Conservation (phyloP, 73 alveolate genomes). For the Effrenium voratum region DNA sequence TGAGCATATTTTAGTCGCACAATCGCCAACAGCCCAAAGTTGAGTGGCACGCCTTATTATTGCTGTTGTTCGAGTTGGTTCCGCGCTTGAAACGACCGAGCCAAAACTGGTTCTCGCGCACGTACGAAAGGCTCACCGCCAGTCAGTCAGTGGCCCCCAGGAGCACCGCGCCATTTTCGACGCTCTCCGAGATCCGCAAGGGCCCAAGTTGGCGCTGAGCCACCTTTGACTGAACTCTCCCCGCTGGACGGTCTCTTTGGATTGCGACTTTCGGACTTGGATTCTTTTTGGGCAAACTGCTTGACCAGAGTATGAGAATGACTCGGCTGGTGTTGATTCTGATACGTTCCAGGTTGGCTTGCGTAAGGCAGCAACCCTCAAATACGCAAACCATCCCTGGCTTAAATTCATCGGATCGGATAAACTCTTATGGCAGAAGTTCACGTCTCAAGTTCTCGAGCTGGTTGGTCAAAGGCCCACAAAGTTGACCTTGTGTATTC, state of each 20-base stretch:
- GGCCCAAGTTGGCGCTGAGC: neutral
- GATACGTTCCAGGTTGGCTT: too few relatives aligned
- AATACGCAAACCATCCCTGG: too few relatives aligned
- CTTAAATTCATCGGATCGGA: too few relatives aligned
- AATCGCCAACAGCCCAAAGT: neutral
- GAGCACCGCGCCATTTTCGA: conserved; percentile 47
- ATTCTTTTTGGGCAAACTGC: neutral
- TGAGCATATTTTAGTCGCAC: neutral
- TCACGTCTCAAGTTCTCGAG: too few relatives aligned
- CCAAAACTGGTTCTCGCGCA: neutral
- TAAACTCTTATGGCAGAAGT: too few relatives aligned
- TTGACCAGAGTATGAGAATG: neutral
- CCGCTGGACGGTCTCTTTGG: neutral
- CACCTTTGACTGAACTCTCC: neutral
- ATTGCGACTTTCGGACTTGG: neutral
- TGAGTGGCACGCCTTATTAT: neutral
- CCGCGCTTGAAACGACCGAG: neutral
- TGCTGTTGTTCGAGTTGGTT: neutral
- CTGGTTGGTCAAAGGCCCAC: too few relatives aligned
- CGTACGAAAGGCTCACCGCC: neutral
- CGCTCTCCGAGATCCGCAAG: conserved; percentile 17
- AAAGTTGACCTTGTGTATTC: too few relatives aligned
- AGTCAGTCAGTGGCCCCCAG: neutral
- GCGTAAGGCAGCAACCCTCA: too few relatives aligned
- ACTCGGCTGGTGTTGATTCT: neutral